These are phyloP conservation scores for Colletotrichum navitas DNA, from an alignment of 2,329 filamentous ascomycete species.

Conservation along the genomic window DNA sequence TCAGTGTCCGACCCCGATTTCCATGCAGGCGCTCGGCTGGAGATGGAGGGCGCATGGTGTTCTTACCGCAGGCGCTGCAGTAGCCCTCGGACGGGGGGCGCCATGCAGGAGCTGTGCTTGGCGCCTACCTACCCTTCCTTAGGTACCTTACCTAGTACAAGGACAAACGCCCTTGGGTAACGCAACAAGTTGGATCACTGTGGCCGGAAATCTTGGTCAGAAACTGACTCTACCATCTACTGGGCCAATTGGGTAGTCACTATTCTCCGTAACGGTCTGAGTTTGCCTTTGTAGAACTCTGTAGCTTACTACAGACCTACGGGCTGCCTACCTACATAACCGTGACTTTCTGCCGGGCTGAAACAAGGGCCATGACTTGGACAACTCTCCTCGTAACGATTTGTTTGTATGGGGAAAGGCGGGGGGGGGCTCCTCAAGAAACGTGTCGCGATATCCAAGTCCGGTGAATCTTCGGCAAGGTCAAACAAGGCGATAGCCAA, in stretches of 20 bases:
- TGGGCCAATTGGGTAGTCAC: background rate
- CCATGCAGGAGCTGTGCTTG: background rate
- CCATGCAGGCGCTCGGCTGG: slow-evolving; percentile 10
- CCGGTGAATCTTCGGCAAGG: too few relatives aligned
- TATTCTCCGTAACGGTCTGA: background rate
- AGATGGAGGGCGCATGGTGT: background rate
- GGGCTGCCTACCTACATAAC: background rate
- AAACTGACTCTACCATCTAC: too few relatives aligned
- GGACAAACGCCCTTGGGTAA: background rate
- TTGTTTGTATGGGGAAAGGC: too few relatives aligned
- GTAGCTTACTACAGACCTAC: background rate
- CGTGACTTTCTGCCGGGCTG: background rate
- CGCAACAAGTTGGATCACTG: too few relatives aligned
- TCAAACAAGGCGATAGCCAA: background rate
- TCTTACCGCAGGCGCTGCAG: background rate
- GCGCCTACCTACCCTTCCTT: background rate
- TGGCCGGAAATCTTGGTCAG: too few relatives aligned
- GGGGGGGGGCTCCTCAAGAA: background rate
- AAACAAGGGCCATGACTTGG: background rate
- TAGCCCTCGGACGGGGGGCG: slow-evolving; percentile 8
- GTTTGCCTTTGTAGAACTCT: background rate
- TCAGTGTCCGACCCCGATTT: background rate
- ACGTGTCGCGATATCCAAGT: background rate
- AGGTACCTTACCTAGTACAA: background rate
- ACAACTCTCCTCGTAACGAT: too few relatives aligned